Evolutionary conservation across 139 green algal genomes (phyloP).

Genomic region (Zygnema cylindricum): DNA sequence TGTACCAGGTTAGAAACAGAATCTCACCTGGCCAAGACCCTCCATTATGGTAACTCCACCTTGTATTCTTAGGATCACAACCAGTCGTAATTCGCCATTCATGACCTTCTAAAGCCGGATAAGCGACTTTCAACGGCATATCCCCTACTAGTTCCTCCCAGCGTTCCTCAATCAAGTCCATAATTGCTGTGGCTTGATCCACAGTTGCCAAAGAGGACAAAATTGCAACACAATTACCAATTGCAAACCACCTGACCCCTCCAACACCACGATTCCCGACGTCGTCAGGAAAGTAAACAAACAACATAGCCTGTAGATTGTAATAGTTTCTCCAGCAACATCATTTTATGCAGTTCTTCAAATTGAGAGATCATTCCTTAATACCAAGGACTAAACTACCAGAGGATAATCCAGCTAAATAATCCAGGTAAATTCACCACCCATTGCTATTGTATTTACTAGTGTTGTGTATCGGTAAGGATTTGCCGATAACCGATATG

Average conservation of each 20-base stretch:
- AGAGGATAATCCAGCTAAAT: no score
- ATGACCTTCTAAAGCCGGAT: conserved; percentile 52
- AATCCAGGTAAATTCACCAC: no score
- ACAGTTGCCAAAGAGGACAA: conserved; percentile 41
- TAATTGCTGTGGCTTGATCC: conserved; percentile 49
- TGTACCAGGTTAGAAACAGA: neutral
- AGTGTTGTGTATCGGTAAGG: no score
- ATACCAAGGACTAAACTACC: no score
- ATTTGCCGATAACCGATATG: no score
- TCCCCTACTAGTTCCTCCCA: conserved; percentile 60
- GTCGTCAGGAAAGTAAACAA: neutral
- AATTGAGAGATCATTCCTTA: no score
- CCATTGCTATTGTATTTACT: no score
- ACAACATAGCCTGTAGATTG: no score
- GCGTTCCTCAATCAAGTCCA: conserved; percentile 58
- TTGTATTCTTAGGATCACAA: conserved; percentile 61
- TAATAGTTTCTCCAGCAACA: no score
- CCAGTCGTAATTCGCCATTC: conserved; percentile 60
- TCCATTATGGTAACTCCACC: conserved; percentile 61
- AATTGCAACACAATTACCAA: conserved; percentile 60
- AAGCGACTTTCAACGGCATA: conserved; percentile 56
- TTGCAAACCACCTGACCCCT: conserved; percentile 47
- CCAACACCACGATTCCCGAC: neutral
- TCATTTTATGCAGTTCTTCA: no score
- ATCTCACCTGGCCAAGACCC: conserved; percentile 54